Conservation (phyloP, 148 eudicot species). For the Nepenthes gracilis region DNA sequence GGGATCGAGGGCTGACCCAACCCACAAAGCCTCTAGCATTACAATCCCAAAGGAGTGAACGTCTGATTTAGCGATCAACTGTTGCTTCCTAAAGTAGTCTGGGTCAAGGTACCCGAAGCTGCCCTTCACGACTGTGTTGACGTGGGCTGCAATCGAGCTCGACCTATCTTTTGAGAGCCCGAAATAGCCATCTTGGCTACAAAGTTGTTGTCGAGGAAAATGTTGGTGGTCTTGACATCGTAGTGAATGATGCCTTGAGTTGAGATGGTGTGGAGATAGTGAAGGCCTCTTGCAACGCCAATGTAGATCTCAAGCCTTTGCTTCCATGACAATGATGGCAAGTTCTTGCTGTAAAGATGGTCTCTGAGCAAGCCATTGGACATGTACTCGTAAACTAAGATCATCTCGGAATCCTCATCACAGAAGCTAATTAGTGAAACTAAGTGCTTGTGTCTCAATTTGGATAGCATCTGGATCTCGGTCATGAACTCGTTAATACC, state of each 20-base stretch:
- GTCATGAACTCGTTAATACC: conserved; percentile 3
- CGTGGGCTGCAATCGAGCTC: neutral
- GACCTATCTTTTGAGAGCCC: neutral
- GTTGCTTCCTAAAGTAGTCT: neutral
- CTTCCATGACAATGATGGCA: neutral
- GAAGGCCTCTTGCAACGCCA: neutral
- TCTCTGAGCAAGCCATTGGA: neutral
- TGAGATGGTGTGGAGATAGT: conserved; percentile 1
- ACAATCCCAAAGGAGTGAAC: conserved; percentile 3
- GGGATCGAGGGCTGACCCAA: neutral
- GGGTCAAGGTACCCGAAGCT: neutral
- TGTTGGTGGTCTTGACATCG: conserved; percentile 2
- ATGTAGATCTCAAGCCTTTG: conserved; percentile 1
- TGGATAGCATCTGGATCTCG: conserved; percentile 1
- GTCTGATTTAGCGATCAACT: neutral
- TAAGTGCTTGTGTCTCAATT: neutral
- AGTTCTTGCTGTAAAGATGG: neutral
- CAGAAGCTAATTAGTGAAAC: neutral
- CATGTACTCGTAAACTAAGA: conserved; percentile 1
- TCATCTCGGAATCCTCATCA: conserved; percentile 1
- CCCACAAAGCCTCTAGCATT: neutral
- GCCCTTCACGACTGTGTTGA: conserved; percentile 1
- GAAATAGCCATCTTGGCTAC: conserved; percentile 4
- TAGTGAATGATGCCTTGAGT: conserved; percentile 1
- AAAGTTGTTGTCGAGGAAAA: conserved; percentile 1